Conservation (phyloP, 306 rosid genomes). For the Vigna nakashimae region DNA sequence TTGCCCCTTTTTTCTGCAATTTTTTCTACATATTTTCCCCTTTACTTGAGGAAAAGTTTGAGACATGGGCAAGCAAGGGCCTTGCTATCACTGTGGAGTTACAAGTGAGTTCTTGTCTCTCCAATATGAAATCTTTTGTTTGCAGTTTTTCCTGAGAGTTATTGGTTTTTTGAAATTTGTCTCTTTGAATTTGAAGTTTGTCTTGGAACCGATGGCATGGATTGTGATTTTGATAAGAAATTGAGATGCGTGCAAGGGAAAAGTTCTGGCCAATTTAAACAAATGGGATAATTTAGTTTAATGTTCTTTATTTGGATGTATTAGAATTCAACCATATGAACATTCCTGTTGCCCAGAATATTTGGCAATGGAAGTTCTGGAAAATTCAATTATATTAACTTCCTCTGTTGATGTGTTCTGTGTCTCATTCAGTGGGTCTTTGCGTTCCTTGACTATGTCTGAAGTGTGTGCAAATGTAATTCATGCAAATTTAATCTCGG, state of each 20-base stretch:
- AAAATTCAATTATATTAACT: slow-evolving; percentile 45
- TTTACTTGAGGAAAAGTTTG: slow-evolving; percentile 60
- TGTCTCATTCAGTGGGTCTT: slow-evolving; percentile 41
- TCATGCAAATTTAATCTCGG: slow-evolving; percentile 45
- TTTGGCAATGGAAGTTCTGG: slow-evolving; percentile 48
- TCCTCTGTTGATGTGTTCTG: slow-evolving; percentile 43
- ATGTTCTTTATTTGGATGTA: slow-evolving; percentile 38
- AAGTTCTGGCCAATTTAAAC: slow-evolving; percentile 41
- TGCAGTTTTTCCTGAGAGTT: slow-evolving; percentile 21
- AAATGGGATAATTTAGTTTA: slow-evolving; percentile 33
- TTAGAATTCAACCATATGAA: slow-evolving; percentile 42
- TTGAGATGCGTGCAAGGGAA: slow-evolving; percentile 37
- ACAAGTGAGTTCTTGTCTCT: slow-evolving; percentile 98
- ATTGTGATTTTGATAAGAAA: slow-evolving; percentile 44
- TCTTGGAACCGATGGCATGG: slow-evolving; percentile 40
- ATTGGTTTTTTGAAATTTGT: slow-evolving; percentile 28
- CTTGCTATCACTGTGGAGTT: slow-evolving; percentile 99
- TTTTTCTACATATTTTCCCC: slow-evolving; percentile 41
- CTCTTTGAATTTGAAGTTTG: slow-evolving; percentile 28
- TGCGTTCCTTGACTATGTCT: slow-evolving; percentile 43
- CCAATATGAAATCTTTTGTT: slow-evolving; percentile 47
- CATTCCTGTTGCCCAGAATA: slow-evolving; percentile 39
- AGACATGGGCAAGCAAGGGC: slow-evolving; percentile 97
- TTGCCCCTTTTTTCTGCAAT: slow-evolving; percentile 44
- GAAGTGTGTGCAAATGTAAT: slow-evolving; percentile 43